A percentile compares a stretch with the other conserved stretches of the same genome.
These are phyloP conservation scores for Ramaria sp. DNA, from an alignment of 768 basidiomycete genomes.

Conservation along the genomic window DNA sequence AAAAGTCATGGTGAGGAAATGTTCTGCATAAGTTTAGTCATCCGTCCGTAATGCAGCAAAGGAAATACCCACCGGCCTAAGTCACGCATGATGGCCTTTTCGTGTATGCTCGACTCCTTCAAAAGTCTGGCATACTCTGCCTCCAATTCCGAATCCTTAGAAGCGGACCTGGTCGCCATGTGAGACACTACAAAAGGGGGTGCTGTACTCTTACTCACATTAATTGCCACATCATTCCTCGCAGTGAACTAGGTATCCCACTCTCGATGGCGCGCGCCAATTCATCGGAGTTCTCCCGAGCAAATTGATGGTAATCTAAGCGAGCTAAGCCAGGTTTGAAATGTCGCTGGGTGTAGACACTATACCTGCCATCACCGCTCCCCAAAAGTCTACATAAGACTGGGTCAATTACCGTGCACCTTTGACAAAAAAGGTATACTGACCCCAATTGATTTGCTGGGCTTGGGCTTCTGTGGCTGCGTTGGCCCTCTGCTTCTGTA, in stretches of 20 bases:
- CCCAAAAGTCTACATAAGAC: constrained; percentile 77
- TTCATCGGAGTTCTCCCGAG: constrained; percentile 63
- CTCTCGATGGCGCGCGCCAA: constrained; percentile 84
- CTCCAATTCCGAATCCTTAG: constrained; percentile 85
- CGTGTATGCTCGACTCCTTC: constrained; percentile 78
- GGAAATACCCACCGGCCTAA: constrained; percentile 53
- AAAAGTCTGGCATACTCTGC: constrained; percentile 68
- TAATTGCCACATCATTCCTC: constrained; percentile 96
- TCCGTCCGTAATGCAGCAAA: background rate
- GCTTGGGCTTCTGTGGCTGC: constrained; percentile 20
- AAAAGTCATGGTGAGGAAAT: constrained; percentile 95
- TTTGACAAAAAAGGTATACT: constrained; percentile 33
- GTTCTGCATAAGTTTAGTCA: constrained; percentile 40
- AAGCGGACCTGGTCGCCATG: constrained; percentile 59
- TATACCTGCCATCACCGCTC: constrained; percentile 78
- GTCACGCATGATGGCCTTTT: constrained; percentile 90
- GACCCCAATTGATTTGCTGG: constrained; percentile 24
- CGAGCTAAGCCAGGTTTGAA: constrained; percentile 4
- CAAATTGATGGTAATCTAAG: constrained; percentile 81
- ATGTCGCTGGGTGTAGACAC: constrained; percentile 3
- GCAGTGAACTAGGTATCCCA: constrained; percentile 79
- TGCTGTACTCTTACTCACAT: constrained; percentile 41
- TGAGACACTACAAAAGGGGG: background rate
- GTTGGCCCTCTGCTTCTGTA: constrained; percentile 44
- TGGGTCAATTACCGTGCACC: background rate